Conservation (phyloP, 805 yeast species). For the Kregervanrija delftensis region DNA sequence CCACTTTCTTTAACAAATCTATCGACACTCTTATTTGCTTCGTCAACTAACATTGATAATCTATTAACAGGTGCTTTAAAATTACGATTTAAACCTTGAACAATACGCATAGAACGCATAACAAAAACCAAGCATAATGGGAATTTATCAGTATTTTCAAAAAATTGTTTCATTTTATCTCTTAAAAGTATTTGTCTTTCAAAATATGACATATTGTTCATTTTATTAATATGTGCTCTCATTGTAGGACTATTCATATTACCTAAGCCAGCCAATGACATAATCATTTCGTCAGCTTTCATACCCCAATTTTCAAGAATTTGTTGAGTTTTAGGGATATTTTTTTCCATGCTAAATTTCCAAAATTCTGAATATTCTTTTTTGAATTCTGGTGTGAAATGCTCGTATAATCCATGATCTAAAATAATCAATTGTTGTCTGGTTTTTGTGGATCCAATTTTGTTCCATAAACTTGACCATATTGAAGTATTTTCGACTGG, state of each 20-base stretch:
- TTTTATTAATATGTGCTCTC: slow-evolving; percentile 19
- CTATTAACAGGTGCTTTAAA: slow-evolving; percentile 74
- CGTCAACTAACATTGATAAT: slow-evolving; percentile 51
- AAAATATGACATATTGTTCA: slow-evolving; percentile 29
- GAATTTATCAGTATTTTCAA: slow-evolving; percentile 56
- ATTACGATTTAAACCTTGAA: slow-evolving; percentile 59
- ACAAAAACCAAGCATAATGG: slow-evolving; percentile 62
- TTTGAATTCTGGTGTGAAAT: slow-evolving; percentile 43
- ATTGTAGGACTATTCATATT: slow-evolving; percentile 27
- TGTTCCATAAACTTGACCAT: slow-evolving; percentile 2
- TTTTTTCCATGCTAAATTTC: slow-evolving; percentile 51
- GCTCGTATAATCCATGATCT: slow-evolving; percentile 70
- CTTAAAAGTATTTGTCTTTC: slow-evolving; percentile 36
- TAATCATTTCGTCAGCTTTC: slow-evolving; percentile 53
- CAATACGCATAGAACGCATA: slow-evolving; percentile 66
- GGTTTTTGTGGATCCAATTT: slow-evolving; percentile 9
- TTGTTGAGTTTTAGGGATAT: slow-evolving; percentile 37
- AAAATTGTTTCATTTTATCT: slow-evolving; percentile 45
- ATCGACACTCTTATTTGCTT: slow-evolving; percentile 34
- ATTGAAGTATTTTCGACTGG: slow-evolving; percentile 1
- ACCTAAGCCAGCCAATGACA: slow-evolving; percentile 28
- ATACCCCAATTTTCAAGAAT: slow-evolving; percentile 64
- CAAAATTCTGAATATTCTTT: slow-evolving; percentile 55
- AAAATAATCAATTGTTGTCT: slow-evolving; percentile 56
- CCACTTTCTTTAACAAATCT: slow-evolving; percentile 7